Percentiles rank a stretch among this genome's conserved stretches.
Evolutionary conservation across 345 rosid genomes (phyloP).

Genomic region (Hibiscus syriacus): DNA sequence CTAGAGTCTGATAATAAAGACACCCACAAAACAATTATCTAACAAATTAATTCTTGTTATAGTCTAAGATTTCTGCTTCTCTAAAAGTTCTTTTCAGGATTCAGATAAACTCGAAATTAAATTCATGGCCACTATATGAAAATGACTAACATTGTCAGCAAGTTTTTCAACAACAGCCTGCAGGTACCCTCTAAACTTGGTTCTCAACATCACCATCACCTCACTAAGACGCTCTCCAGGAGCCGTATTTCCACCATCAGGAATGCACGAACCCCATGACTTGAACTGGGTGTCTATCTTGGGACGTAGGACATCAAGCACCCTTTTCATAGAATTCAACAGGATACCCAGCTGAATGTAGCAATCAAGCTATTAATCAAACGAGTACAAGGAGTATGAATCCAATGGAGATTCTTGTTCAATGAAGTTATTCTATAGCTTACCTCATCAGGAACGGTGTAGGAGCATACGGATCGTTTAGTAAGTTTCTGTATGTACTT

Average conservation of each 20-base stretch:
- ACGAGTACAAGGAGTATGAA: slow-evolving; percentile 14
- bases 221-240: slow-evolving; percentile 92
- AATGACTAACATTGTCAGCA: slow-evolving; percentile 67
- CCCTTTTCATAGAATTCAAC: slow-evolving; percentile 88
- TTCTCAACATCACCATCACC: slow-evolving; percentile 89
- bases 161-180: slow-evolving; percentile 93
- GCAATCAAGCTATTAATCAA: slow-evolving; percentile 13
- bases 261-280: slow-evolving; percentile 93
- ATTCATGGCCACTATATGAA: neutral
- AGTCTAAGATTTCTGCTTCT: neutral
- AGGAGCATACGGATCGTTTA: slow-evolving; percentile 65
- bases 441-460: slow-evolving; percentile 86
- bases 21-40: neutral
- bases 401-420: neutral
- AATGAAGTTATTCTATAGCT: slow-evolving; percentile 4
- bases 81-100: neutral
- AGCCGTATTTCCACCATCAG: slow-evolving; percentile 65
- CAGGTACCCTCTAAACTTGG: slow-evolving; percentile 78
- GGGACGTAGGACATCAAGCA: slow-evolving; percentile 80
- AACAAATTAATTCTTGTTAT: neutral
- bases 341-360: slow-evolving; percentile 69
- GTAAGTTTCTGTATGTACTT: slow-evolving; percentile 87
- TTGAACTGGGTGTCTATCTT: slow-evolving; percentile 76
- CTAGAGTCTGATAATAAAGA: neutral
- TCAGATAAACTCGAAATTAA: neutral